Evolutionary conservation across 108 stramenopile genomes (phyloP), one percentile per base, ranked within the genome.

Genomic region (Asterionellopsis glacialis): DNA sequence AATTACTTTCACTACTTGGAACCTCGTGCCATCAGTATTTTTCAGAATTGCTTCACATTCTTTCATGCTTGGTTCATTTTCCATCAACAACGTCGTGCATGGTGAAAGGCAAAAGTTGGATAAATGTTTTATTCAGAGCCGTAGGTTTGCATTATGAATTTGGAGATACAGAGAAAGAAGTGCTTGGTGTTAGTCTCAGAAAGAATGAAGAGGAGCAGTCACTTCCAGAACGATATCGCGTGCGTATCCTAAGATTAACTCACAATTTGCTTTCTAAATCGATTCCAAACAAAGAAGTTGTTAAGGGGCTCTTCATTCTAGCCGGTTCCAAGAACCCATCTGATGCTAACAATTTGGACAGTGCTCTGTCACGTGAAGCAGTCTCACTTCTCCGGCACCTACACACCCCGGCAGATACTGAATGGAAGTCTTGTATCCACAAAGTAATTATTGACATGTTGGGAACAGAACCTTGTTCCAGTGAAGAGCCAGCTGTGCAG

Each of bases 361-460:
- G 12, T 2, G 21, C 50, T 41, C 57, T 79, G 15, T 67, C 71
- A 9, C 47, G 68, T 22, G 80, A 79, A 58, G 67, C 70, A 9
- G 73, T 85, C 26, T 77, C 90, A 11, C 58, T 83, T 11, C 61
- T 91, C 40, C 81, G 90, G 27, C 59, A 58, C 14, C 69, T 91
- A 0, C 77, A 85, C 68, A 50, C 56, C 21, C 68, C 76, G 18
- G 9, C 33, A n/a, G 53, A 27, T 0, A 12, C 14, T 13, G 48
- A 44, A 0, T 82, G 81, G 81, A 55, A 76, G 65, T 18, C 25
- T 11, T 49, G 43, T 12, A 54, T 82, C 55, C 68, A 71, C 33
- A 14, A 25, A 15, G 49, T 54, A 14, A 58, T 82, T 5, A 13
- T 47, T 13, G 13, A 40, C 9, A 50, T 63, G 21, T n/a, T n/a